Percentiles rank a stretch among this genome's conserved stretches.
Evolutionary conservation across 2,329 filamentous ascomycete genomes (phyloP).

Genomic region (Cladobotryum mycophilum): DNA sequence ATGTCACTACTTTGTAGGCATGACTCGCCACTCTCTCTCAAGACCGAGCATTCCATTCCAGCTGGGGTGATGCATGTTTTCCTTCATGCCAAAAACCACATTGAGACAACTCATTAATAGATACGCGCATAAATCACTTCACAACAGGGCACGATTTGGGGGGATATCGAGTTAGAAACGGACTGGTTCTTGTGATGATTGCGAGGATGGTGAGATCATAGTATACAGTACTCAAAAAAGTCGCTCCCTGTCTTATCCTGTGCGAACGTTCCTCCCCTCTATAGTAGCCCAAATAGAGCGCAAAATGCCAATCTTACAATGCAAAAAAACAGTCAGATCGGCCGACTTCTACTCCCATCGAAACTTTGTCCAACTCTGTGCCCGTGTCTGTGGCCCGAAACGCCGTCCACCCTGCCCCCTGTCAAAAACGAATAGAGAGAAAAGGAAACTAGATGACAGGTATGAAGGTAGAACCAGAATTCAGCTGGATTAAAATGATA

Average conservation of each 20-base stretch:
- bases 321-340: neutral
- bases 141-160: too few relatives aligned
- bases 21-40: too few relatives aligned
- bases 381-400: conserved; percentile 4
- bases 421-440: neutral
- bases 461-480: neutral
- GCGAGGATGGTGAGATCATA: neutral
- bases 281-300: neutral
- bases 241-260: neutral
- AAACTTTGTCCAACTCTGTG: neutral
- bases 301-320: neutral
- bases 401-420: neutral
- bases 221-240: neutral
- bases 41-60: too few relatives aligned
- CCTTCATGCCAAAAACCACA: too few relatives aligned
- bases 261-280: neutral
- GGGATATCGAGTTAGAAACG: too few relatives aligned
- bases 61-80: too few relatives aligned
- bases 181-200: too few relatives aligned
- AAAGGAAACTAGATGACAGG: neutral
- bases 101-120: too few relatives aligned
- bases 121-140: too few relatives aligned
- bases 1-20: too few relatives aligned
- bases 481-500: neutral
- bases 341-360: neutral